These are phyloP conservation scores for Neurospora sp. DNA, from an alignment of 495 filamentous ascomycete genomes.

Conservation along the genomic window DNA sequence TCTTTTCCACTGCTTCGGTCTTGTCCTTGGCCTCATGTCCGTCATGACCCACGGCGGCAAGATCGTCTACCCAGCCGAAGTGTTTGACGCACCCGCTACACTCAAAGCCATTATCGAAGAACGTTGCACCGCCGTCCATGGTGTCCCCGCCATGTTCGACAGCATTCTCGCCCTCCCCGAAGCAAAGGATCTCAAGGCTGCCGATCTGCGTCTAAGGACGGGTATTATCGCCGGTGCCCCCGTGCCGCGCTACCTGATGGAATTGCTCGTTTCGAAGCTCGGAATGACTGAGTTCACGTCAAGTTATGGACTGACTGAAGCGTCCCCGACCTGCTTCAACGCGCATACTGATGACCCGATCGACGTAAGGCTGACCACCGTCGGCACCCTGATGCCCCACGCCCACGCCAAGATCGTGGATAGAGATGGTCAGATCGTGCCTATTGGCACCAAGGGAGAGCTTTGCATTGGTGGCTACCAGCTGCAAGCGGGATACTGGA, in stretches of 20 bases:
- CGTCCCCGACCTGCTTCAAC: slow-evolving; percentile 61
- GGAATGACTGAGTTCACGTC: slow-evolving; percentile 60
- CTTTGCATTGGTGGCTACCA: slow-evolving; percentile 61
- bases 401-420: slow-evolving; percentile 59
- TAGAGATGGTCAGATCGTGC: slow-evolving; percentile 45
- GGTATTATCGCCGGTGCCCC: slow-evolving; percentile 62
- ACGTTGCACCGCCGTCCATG: slow-evolving; percentile 58
- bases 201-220: slow-evolving; percentile 46
- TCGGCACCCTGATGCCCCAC: slow-evolving; percentile 58
- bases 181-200: slow-evolving; percentile 31
- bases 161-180: slow-evolving; percentile 46
- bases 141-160: slow-evolving; percentile 67
- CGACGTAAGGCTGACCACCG: slow-evolving; percentile 46
- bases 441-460: slow-evolving; percentile 49
- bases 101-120: slow-evolving; percentile 51
- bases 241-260: slow-evolving; percentile 54
- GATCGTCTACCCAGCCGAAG: slow-evolving; percentile 54
- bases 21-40: slow-evolving; percentile 58
- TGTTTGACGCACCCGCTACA: slow-evolving; percentile 50
- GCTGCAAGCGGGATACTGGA: slow-evolving; percentile 60
- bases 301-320: slow-evolving; percentile 64
- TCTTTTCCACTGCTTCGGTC: slow-evolving; percentile 65
- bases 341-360: slow-evolving; percentile 56
- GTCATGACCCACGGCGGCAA: slow-evolving; percentile 56
- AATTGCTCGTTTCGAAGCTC: slow-evolving; percentile 45